Base-by-base conservation (phyloP, 1,284 basidiomycete genomes). In the Erythrobasidium hasegawianum region DNA sequence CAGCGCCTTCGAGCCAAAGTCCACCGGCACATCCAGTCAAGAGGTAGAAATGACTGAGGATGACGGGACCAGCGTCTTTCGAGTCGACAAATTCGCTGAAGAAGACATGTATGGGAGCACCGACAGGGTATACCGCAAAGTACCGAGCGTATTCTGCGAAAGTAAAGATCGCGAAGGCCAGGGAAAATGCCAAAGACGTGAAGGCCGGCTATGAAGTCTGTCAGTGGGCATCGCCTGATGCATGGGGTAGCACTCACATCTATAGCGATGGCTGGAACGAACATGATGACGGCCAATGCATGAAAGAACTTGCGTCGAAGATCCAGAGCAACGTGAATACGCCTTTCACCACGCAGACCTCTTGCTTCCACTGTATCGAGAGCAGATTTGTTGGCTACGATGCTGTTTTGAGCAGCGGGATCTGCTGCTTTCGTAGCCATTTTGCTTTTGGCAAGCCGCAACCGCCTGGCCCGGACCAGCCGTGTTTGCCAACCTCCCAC, bases 241-340 rank as follows among this genome's bases (percentile, higher is more conserved):
- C 26, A 59, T 47, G 59, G 58, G 26, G 16, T 54, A 57, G 10
- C 33, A 86, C 90, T 81, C 75, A 95, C 92, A 77, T 98, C 96
- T 74, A 90, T 78, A 0, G 87, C 88, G 59, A 98, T 86, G 0
- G 93, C 94, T 2, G 96, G 96, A 47, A 96, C 80, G 76, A 98
- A 97, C 88, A 98, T 94, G 40, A 91, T 81, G 57, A 97, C 92
- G 0, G 95, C 92, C 39, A 98, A 81, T 14, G 86, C 90, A 79
- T 99, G 96, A 80, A 99, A 99, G 78, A 89, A 97, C 78, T 99
- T 99, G 64, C 96, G 83, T 61, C 95, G 83, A n/a, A 90, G 90
- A 76, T 99, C 98, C 69, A 97, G 80, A 49, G 88, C 86, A 67
- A 98, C 74, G 39, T 74, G 72, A 10, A 69, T 69, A 7, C 71